Conservation (phyloP, 305 asterid genomes). For the Fraxinus nigra region DNA sequence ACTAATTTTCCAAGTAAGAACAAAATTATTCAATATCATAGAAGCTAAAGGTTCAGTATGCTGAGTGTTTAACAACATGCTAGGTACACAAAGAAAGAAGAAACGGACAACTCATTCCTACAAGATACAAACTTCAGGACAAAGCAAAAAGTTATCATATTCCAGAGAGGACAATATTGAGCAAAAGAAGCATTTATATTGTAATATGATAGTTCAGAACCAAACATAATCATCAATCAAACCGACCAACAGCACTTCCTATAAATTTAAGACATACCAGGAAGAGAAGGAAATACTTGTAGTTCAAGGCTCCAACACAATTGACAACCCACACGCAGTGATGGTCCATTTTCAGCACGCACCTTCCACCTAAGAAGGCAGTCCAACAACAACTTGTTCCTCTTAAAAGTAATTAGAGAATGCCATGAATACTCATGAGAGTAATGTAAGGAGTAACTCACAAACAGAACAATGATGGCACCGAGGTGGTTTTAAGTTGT, state of each 20-base stretch:
- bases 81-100: not conserved
- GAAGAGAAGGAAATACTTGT: conserved; percentile 67
- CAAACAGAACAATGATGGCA: conserved; percentile 79
- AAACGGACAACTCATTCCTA: not conserved
- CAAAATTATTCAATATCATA: not conserved
- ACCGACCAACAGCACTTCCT: not conserved
- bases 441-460: conserved; percentile 36
- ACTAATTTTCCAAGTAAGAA: not conserved
- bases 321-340: conserved; percentile 77
- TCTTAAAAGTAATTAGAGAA: conserved; percentile 1
- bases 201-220: not conserved
- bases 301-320: conserved; percentile 71
- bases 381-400: conserved; percentile 15
- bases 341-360: conserved; percentile 72
- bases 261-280: conserved; percentile 35
- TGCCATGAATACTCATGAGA: conserved; percentile 9
- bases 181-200: not conserved
- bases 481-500: conserved; percentile 63
- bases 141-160: not conserved
- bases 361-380: conserved; percentile 58
- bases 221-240: conserved; percentile 2
- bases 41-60: not conserved
- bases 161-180: not conserved
- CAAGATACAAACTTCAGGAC: not conserved
- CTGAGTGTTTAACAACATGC: not conserved